These are phyloP conservation scores for Aspergillus tubingensis DNA, from an alignment of 2,329 filamentous ascomycete species.

Conservation along the genomic window DNA sequence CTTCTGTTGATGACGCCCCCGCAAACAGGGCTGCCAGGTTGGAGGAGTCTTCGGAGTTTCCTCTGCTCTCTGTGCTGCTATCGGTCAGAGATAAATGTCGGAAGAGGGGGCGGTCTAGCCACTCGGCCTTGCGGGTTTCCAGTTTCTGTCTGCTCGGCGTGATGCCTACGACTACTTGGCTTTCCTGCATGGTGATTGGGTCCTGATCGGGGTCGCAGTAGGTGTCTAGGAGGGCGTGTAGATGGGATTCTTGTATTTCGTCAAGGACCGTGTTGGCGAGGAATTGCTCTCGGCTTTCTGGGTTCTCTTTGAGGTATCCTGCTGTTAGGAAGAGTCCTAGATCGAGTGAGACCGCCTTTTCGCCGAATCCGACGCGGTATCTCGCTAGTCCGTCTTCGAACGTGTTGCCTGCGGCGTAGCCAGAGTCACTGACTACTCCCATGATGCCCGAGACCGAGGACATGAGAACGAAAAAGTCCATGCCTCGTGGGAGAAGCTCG, in stretches of 20 bases:
- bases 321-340: conserved; percentile 31
- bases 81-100: background rate
- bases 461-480: conserved; percentile 45
- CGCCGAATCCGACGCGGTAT: conserved; percentile 23
- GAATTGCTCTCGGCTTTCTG: background rate
- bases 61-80: background rate
- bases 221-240: conserved; percentile 15
- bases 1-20: conserved; percentile 2
- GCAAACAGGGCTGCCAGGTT: conserved; percentile 4
- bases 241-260: conserved; percentile 21
- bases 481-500: conserved; percentile 24
- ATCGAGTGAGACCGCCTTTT: conserved; percentile 14
- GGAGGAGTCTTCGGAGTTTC: background rate
- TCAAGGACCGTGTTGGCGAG: conserved; percentile 10
- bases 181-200: background rate
- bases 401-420: conserved; percentile 41
- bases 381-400: conserved; percentile 37
- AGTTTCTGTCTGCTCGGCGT: background rate
- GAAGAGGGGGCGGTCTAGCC: conserved; percentile 8
- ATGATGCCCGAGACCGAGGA: conserved; percentile 43
- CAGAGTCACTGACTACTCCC: conserved; percentile 47
- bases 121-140: conserved; percentile 5
- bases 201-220: conserved; percentile 10
- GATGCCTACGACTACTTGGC: conserved; percentile 12
- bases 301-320: conserved; percentile 25